Percentiles rank a stretch among this genome's conserved stretches.
phyloP scores from a whole-genome alignment of 78 protist species.

The Dictyostelium firmibasis region DNA sequence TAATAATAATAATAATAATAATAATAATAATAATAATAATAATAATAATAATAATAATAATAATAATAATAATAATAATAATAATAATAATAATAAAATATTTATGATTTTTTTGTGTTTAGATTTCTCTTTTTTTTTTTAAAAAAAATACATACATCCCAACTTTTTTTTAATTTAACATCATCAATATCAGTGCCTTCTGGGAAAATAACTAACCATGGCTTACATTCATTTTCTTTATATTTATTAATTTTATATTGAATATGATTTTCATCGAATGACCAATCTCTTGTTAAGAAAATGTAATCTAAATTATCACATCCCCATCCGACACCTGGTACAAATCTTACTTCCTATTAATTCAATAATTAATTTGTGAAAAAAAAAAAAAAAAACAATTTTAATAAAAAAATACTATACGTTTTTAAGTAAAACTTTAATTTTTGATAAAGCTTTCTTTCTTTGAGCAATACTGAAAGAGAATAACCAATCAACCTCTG shows the following conservation, averaged over 20 bases:
- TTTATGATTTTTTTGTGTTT: too few relatives aligned
- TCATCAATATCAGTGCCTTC: slow-evolving; percentile 72
- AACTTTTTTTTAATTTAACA: slow-evolving; percentile 35
- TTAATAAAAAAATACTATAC: too few relatives aligned
- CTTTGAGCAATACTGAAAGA: not conserved
- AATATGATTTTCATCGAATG: slow-evolving; percentile 50
- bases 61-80: too few relatives aligned
- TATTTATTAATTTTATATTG: not conserved
- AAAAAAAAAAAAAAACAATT: too few relatives aligned
- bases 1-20: too few relatives aligned
- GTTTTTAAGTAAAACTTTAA: slow-evolving; percentile 47
- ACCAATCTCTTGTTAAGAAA: slow-evolving; percentile 53
- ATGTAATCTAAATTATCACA: slow-evolving; percentile 63
- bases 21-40: too few relatives aligned
- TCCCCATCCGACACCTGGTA: slow-evolving; percentile 74
- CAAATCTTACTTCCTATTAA: slow-evolving; percentile 51
- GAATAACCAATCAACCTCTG: slow-evolving; percentile 59
- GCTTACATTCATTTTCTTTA: slow-evolving; percentile 8
- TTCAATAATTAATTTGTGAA: too few relatives aligned
- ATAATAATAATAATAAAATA: too few relatives aligned
- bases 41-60: too few relatives aligned
- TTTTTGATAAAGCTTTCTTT: slow-evolving; percentile 2
- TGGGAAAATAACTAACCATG: slow-evolving; percentile 72
- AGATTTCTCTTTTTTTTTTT: too few relatives aligned
- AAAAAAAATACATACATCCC: slow-evolving; percentile 19